Evolutionary conservation across 1,139 yeast species (phyloP), one percentile per base, ranked within the genome.

Genomic region (Candida neerlandica): DNA sequence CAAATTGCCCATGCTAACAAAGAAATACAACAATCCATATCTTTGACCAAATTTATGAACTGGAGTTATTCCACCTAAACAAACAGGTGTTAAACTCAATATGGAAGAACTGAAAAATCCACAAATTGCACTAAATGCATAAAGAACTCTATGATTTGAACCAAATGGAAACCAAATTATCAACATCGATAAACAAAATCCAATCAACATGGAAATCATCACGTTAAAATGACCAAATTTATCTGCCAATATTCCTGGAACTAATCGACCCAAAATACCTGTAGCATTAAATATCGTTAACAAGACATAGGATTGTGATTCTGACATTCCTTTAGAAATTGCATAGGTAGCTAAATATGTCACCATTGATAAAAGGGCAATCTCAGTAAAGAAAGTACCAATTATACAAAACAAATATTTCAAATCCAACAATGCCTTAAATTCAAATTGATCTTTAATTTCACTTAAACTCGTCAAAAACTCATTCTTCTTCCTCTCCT

Each of bases 271-370:
- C 3, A 77, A 55, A 14, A 83, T 72, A 5, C 89, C 89, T 2
- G 80, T 69, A 1, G 83, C 85, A 64, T 84, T 85, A 57, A 77
- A 71, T 9, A 81, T 71, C 0, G 89, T 82, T 35, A 84, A 69
- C 30, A 84, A 63, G 12, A 80, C 57, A 57, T 80, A 79, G 0
- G 87, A 71, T 5, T 71, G 64, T n/a, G 81, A 71, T 54, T 79
- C 80, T 5, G 80, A 65, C 59, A 75, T 73, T 0, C 88, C 88
- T 49, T 73, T 74, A 12, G 77, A 71, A 18, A 80, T 63, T 0
- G 84, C 82, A 60, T 80, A 83, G 2, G 85, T 77, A 0, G 85
- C 77, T 49, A 79, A 71, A 58, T 81, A 84, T 0, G 87, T 81
- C 48, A 77, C 61, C 1, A 80, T 69, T 40, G 80, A 67, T 40